phyloP scores from a whole-genome alignment of 768 basidiomycete species.

The Lentinula lateritia region DNA sequence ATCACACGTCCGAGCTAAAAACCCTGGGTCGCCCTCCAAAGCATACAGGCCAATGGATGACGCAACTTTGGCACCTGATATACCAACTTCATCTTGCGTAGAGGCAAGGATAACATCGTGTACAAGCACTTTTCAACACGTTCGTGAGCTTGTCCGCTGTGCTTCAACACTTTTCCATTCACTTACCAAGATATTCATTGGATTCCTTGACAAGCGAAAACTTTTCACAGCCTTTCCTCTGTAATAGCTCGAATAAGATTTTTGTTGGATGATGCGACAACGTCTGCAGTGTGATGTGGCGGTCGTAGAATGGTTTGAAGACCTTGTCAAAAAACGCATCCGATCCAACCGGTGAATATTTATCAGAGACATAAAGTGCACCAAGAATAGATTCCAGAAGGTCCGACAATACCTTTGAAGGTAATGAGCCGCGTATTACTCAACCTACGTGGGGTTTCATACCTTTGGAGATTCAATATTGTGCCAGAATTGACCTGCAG shows the following conservation, averaged over 20 bases:
- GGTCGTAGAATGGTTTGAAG: conserved; percentile 75
- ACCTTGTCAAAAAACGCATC: conserved; percentile 62
- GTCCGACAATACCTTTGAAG: conserved; percentile 63
- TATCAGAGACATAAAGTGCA: conserved; percentile 74
- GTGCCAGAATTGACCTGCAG: conserved; percentile 72
- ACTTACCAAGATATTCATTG: conserved; percentile 48
- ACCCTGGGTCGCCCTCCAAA: conserved; percentile 56
- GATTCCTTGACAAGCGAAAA: conserved; percentile 57
- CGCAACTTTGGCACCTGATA: conserved; percentile 54
- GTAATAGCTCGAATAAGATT: conserved; percentile 65
- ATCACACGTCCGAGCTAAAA: conserved; percentile 62
- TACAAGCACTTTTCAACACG: conserved; percentile 47
- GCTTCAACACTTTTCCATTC: background rate
- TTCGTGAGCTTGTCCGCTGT: conserved; percentile 6
- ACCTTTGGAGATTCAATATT: conserved; percentile 78
- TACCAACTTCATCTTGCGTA: conserved; percentile 43
- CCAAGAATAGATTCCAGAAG: conserved; percentile 77
- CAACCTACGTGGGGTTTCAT: background rate
- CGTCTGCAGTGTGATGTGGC: conserved; percentile 66
- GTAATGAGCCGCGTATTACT: background rate
- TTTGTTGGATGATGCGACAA: conserved; percentile 76
- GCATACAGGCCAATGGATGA: conserved; percentile 66
- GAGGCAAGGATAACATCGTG: conserved; percentile 62
- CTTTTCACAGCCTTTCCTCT: conserved; percentile 64
- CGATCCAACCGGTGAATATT: conserved; percentile 55